Base-by-base conservation (phyloP, 2,329 filamentous ascomycete species). In the Aspergillus sclerotialis region DNA sequence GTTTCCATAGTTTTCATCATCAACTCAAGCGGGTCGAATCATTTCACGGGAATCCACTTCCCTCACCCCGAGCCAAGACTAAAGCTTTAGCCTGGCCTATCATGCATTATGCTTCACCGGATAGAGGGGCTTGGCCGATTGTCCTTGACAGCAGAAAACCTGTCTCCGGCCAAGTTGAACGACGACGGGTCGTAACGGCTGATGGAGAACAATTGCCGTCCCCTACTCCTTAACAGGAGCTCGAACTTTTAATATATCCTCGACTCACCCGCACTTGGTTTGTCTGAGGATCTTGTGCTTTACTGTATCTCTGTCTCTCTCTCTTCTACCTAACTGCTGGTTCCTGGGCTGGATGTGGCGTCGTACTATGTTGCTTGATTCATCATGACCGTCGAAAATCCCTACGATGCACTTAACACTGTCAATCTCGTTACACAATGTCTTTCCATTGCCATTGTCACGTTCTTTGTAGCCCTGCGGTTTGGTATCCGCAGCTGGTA, bases 341-440 rank as follows among this genome's bases (percentile, higher is more conserved):
- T n/a, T n/a, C 6, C 19, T 23, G 19, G 19, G 7, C 7, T 10
- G 19, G 7, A 23, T 7, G 19, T 23, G 7, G 19, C 19, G 19
- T 10, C 19, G 10, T 23, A 7, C 19, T 23, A 23, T 23, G 19
- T 10, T 23, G 19, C 10, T 23, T 23, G 10, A 23, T 7, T 23
- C 19, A 23, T 23, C 19, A 23, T 23, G 19, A 30, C 42, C 5
- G 37, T 44, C 21, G 35, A 35, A 7, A 32, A 53, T 24, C 51
- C 51, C 5, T 36, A 40, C 10, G 54, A 58, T 49, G 44, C 43
- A 12, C 35, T 60, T 11, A 33, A 49, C 30, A 61, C 50, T 0
- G 36, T 61, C 28, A 61, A 56, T 37, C 34, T 61, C 2, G 49
- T 60, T 17, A 61, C 57, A 11, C 57, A 64, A 45, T 47, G 42